A percentile compares a stretch with the other conserved stretches of the same genome.
These are phyloP conservation scores for Alnus glutinosa DNA, from an alignment of 306 rosid species.

Conservation along the genomic window DNA sequence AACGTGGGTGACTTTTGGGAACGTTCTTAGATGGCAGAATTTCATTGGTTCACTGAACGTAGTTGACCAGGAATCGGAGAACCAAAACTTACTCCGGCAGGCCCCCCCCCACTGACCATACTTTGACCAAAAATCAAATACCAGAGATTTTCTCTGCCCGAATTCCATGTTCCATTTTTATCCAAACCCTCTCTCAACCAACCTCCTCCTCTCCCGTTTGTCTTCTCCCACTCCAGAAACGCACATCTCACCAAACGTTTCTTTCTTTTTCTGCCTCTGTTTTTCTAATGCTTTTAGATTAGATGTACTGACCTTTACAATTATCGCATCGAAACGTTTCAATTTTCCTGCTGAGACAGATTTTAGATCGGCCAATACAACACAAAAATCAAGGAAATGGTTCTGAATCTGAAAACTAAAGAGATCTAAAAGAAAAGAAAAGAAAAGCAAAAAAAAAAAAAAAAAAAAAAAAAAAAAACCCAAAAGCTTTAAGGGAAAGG, in stretches of 20 bases:
- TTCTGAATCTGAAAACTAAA: conserved; percentile 17
- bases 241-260: conserved; percentile 28
- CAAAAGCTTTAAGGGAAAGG: not conserved
- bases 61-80: no score
- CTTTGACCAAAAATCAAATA: no score
- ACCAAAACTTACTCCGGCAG: no score
- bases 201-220: no score
- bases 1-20: no score
- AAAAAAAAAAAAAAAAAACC: not conserved
- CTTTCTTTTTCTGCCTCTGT: not conserved
- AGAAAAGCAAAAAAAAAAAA: not conserved
- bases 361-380: not conserved
- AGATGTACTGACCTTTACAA: not conserved
- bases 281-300: not conserved
- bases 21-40: no score
- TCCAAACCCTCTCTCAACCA: no score
- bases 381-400: not conserved
- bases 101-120: no score
- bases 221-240: conserved; percentile 3
- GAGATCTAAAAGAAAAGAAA: conserved; percentile 23
- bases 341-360: not conserved
- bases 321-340: not conserved
- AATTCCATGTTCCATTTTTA: no score
- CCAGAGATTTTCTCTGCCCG: no score
- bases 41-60: no score